phyloP scores from a whole-genome alignment of 2,329 filamentous ascomycete species.

The Neonectria punicea region DNA sequence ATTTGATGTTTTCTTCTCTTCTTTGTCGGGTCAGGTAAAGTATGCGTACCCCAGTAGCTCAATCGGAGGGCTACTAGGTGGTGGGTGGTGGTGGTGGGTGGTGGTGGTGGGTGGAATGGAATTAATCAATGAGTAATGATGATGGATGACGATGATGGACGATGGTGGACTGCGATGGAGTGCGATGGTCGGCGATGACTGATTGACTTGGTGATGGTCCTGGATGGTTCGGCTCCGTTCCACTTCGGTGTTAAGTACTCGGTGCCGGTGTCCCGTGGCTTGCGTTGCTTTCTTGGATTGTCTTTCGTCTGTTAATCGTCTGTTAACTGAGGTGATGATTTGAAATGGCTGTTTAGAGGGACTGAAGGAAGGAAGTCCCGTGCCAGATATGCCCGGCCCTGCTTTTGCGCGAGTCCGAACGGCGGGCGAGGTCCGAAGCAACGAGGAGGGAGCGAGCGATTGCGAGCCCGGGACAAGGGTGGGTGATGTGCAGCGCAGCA shows the following conservation, averaged over 20 bases:
- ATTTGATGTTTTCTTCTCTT: not conserved
- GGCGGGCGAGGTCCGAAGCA: constrained; percentile 17
- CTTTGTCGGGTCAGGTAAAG: not conserved
- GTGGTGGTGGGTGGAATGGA: not conserved
- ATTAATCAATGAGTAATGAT: constrained; percentile 18
- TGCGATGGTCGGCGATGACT: constrained; percentile 17
- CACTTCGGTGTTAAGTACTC: constrained; percentile 18
- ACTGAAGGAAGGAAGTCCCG: constrained; percentile 5
- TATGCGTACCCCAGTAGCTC: not conserved
- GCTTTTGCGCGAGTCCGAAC: constrained; percentile 10
- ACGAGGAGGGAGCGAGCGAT: constrained; percentile 13
- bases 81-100: not conserved
- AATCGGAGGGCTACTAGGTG: not conserved
- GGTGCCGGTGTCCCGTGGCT: constrained; percentile 4
- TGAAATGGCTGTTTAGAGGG: constrained; percentile 17
- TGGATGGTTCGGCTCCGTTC: constrained; percentile 25
- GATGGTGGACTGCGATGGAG: not conserved
- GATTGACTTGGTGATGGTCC: constrained; percentile 8
- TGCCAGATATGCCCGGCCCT: constrained; percentile 20
- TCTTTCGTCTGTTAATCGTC: too few relatives aligned
- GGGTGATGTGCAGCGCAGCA: constrained; percentile 7
- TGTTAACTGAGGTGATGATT: constrained; percentile 18
- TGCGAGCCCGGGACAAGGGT: not conserved
- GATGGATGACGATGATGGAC: constrained; percentile 5
- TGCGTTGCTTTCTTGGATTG: constrained; percentile 2